Base-by-base conservation (phyloP, 2,329 filamentous ascomycete genomes). In the Fusarium bactridioides region DNA sequence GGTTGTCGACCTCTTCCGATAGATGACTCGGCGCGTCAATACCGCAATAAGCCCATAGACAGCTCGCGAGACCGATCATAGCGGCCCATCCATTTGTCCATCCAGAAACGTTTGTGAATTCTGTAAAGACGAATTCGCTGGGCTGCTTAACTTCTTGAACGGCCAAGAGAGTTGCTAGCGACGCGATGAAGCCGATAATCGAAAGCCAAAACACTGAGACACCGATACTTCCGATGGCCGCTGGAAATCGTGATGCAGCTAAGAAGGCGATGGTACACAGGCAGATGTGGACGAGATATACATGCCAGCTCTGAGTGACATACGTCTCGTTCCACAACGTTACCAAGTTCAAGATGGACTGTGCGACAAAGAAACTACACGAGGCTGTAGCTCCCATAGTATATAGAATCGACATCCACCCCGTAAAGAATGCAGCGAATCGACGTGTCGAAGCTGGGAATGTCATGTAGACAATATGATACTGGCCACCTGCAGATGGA, bases 81-180 rank as follows among this genome's bases (percentile, higher is more conserved):
- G 45, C 45, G 4, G 45, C 45, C 27, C 45, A 48, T 4, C 45
- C 27, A 4, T 48, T 19, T 0, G 27, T 48, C 45, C 45, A 48
- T 0, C 45, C 45, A 31, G 45, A 48, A 9, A 48, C 45, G 0
- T 48, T 48, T 0, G 15, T 48, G 5, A 48, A 48, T n/a, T 48
- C 45, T 0, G 27, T 23, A 18, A 48, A 48, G 7, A 31, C 45
- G 0, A 48, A 48, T 6, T 23, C 23, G 0, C 45, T 31, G 4
- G 21, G 45, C 27, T 48, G 45, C 19, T 48, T 48, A 1, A 48
- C 27, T 23, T 48, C 45, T n/a, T 23, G 45, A 0, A 48, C 45
- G 0, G 21, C 27, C 0, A 48, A 0, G 0, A 48, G 45, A 0
- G 45, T 48, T n/a, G 27, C 27, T 4, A 48, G 21, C 15, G 45